These are phyloP conservation scores for Mikania micrantha DNA, from an alignment of 129 eudicot genomes.

Conservation along the genomic window DNA sequence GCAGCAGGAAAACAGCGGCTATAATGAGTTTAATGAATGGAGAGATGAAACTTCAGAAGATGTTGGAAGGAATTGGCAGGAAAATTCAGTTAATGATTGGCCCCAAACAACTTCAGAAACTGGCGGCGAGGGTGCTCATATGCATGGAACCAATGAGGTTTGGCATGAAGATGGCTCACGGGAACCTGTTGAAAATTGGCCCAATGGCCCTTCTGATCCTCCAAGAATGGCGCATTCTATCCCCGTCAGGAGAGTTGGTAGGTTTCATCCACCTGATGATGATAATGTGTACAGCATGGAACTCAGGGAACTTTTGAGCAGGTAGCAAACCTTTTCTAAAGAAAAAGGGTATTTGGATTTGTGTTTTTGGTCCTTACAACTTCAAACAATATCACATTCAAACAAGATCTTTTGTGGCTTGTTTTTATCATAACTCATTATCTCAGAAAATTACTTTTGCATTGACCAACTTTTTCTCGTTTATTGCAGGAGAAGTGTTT, in stretches of 20 bases:
- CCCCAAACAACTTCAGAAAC: slow-evolving; percentile 39
- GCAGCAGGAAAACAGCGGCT: slow-evolving; percentile 38
- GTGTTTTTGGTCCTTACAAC: neutral
- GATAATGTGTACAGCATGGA: slow-evolving; percentile 98
- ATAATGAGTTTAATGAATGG: slow-evolving; percentile 46
- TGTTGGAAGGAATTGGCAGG: slow-evolving; percentile 45
- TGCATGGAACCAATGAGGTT: slow-evolving; percentile 41
- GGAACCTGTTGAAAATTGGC: slow-evolving; percentile 62
- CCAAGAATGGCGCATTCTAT: slow-evolving; percentile 58
- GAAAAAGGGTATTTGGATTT: neutral
- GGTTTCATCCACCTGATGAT: slow-evolving; percentile 97
- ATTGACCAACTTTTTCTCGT: neutral
- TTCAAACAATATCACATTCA: neutral
- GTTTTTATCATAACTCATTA: neutral
- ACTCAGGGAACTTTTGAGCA: slow-evolving; percentile 95
- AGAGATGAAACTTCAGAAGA: slow-evolving; percentile 41
- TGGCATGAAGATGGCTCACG: slow-evolving; percentile 63
- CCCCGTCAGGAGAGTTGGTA: slow-evolving; percentile 53
- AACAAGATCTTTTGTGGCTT: neutral
- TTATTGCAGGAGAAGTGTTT: slow-evolving; percentile 87
- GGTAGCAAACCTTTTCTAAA: slow-evolving; percentile 34
- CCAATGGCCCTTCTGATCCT: slow-evolving; percentile 64
- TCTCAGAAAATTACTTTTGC: neutral
- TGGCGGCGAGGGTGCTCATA: slow-evolving; percentile 38
- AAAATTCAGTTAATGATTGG: slow-evolving; percentile 47